Evolutionary conservation across 306 rosid species (phyloP), one percentile per base, ranked within the genome.

Genomic region (Dalbergia cochinchinensis): DNA sequence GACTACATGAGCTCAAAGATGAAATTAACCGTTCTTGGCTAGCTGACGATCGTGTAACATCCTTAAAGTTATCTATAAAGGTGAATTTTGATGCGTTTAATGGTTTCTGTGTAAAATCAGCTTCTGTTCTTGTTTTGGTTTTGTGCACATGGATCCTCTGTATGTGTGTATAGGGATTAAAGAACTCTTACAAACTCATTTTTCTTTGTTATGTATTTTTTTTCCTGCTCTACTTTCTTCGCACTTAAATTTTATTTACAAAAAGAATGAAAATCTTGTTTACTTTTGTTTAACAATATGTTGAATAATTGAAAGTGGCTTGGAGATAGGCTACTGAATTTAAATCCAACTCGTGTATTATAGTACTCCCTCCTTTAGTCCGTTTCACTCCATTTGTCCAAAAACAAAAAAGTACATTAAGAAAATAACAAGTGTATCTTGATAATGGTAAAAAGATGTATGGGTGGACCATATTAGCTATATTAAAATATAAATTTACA

Each of bases 1-100:
- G 91, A 45, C 71, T 95, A 47, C 97, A 91, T 66, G 99, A 92
- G 76, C 97, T 95, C 85, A 92, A 91, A 83, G 96, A 90, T 83
- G 98, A 95, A 82, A 88, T 95, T 58, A 73, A 63, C 65, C 97
- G 78, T 77, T 86, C 97, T 67, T 95, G 99, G 99, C 82, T 83
- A 75, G 87, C 90, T 60, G 89, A 86, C 54, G 96, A 95, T 78
- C 97, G 98, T 70, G 91, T 95, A 33, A 88, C 94, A 80, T 80
- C 93, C 65, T 74, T 95, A 72, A 95, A 88, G 85, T 81, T 91
- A 76, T 86, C 98, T 60, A 82, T 92, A 85, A 90, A 95, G 93
- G 99, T 92, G 76, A 82, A 20, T 77, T 47, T 83, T 65, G 20
- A 66, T 61, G 71, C 42, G 16, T 73, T 53, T 67, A 44, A 34